A percentile compares a stretch with the other conserved stretches of the same genome.
Conservation (phyloP, 2,329 filamentous ascomycete genomes). For the Chaetomiaceae sp. region DNA sequence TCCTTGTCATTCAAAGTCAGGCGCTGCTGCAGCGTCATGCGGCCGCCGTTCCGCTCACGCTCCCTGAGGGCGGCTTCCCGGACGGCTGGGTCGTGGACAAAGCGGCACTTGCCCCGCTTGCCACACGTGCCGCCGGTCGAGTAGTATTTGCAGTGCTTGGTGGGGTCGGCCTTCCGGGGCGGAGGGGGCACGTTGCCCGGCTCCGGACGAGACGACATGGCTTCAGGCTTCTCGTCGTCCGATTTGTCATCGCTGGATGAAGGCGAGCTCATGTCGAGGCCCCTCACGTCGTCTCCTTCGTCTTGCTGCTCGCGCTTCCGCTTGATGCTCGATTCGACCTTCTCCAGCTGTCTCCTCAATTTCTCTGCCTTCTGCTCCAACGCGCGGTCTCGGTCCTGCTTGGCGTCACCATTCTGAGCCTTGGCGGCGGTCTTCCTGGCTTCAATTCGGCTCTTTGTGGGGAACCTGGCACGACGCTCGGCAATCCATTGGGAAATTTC, state of each 20-base stretch:
- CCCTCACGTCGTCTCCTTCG: constrained; percentile 60
- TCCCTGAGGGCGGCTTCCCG: constrained; percentile 58
- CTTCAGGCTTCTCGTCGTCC: constrained; percentile 54
- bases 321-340: constrained; percentile 64
- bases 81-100: constrained; percentile 59
- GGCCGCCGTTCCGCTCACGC: constrained; percentile 58
- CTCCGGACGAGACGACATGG: constrained; percentile 45
- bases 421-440: constrained; percentile 51
- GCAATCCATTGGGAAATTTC: constrained; percentile 76
- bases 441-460: constrained; percentile 65
- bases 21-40: constrained; percentile 60
- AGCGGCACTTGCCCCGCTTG: constrained; percentile 70
- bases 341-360: constrained; percentile 58
- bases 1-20: constrained; percentile 62
- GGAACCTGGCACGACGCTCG: constrained; percentile 73
- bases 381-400: constrained; percentile 49
- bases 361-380: constrained; percentile 54
- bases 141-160: constrained; percentile 65
- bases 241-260: constrained; percentile 42
- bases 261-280: constrained; percentile 35
- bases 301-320: constrained; percentile 62
- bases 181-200: constrained; percentile 36
- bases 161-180: constrained; percentile 53
- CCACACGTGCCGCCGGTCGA: constrained; percentile 62
- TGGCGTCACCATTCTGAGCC: constrained; percentile 41